A percentile compares a stretch with the other conserved stretches of the same genome.
Evolutionary conservation across 352 stramenopile genomes (phyloP).

Genomic region (Pythium aquatile): DNA sequence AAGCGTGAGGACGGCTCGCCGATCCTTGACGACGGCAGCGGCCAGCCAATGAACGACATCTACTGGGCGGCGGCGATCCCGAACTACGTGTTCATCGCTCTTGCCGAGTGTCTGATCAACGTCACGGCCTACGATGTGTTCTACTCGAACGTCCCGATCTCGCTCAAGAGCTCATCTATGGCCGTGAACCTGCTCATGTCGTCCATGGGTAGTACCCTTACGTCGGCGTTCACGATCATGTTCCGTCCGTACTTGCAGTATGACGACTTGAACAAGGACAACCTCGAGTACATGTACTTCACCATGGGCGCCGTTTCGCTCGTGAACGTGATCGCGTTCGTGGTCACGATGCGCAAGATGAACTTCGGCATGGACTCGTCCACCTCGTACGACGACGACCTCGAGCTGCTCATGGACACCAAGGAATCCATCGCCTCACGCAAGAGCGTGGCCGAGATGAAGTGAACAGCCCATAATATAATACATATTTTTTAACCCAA

Average conservation of each 20-base stretch:
- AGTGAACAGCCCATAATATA: slow-evolving; percentile 11
- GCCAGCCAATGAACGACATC: slow-evolving; percentile 60
- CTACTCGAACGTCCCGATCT: slow-evolving; percentile 55
- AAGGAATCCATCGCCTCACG: slow-evolving; percentile 25
- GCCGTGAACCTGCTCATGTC: slow-evolving; percentile 59
- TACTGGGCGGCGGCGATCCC: slow-evolving; percentile 46
- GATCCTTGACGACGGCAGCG: slow-evolving; percentile 41
- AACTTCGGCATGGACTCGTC: slow-evolving; percentile 44
- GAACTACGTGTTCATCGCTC: slow-evolving; percentile 57
- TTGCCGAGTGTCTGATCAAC: slow-evolving; percentile 62
- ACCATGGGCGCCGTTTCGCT: slow-evolving; percentile 43
- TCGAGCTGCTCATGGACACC: slow-evolving; percentile 8
- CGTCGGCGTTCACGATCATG: slow-evolving; percentile 66
- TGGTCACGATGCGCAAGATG: slow-evolving; percentile 53
- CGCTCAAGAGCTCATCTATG: slow-evolving; percentile 54
- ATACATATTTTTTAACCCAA: not conserved
- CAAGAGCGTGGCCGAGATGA: slow-evolving; percentile 23
- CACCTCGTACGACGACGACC: not conserved
- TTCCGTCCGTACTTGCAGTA: slow-evolving; percentile 47
- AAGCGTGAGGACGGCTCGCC: slow-evolving; percentile 29
- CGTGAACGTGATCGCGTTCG: slow-evolving; percentile 52
- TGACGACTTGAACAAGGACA: slow-evolving; percentile 57
- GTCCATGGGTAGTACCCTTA: slow-evolving; percentile 54
- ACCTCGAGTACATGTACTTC: slow-evolving; percentile 79
- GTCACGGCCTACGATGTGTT: slow-evolving; percentile 63